Evolutionary conservation across 1,284 basidiomycete genomes (phyloP).

Genomic region (Ceratobasidium theobromae): DNA sequence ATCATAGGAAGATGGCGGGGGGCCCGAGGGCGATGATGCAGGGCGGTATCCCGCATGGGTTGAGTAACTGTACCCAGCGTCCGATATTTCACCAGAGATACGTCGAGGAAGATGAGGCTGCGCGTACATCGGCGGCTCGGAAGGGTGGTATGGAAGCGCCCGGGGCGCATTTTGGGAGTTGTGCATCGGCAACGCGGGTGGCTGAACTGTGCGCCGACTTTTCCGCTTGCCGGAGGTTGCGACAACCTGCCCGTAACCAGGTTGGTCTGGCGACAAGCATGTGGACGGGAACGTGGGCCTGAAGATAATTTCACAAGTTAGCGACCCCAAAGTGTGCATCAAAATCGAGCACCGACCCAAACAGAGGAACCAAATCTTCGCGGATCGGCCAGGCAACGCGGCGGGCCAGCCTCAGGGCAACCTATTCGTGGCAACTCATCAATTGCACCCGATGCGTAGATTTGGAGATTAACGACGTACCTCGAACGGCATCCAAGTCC

Average conservation of each 20-base stretch:
- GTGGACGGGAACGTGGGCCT: conserved; percentile 69
- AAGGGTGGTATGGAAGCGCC: conserved; percentile 8
- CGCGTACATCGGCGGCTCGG: conserved; percentile 30
- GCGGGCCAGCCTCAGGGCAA: conserved; percentile 71
- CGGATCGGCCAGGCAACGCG: conserved; percentile 89
- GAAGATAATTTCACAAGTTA: conserved; percentile 32
- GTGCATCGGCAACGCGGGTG: conserved; percentile 22
- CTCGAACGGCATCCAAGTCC: conserved; percentile 88
- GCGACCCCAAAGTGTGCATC: background rate
- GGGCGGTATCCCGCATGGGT: conserved; percentile 27
- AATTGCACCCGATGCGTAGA: background rate
- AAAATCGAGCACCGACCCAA: conserved; percentile 57
- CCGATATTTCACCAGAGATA: conserved; percentile 32
- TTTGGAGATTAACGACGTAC: conserved; percentile 45
- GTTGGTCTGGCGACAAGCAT: conserved; percentile 76
- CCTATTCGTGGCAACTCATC: conserved; percentile 44
- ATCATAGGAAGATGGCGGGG: conserved; percentile 23
- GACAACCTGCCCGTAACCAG: conserved; percentile 77
- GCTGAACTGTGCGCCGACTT: conserved; percentile 28
- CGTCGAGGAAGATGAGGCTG: conserved; percentile 29
- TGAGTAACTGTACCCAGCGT: conserved; percentile 15
- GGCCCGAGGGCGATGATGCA: conserved; percentile 28
- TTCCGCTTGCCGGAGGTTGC: conserved; percentile 50
- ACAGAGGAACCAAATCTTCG: conserved; percentile 76
- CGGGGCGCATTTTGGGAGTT: conserved; percentile 7